Evolutionary conservation across 2,329 filamentous ascomycete species (phyloP), one percentile per base, ranked within the genome.

Genomic region (Aspergillus caelatus): DNA sequence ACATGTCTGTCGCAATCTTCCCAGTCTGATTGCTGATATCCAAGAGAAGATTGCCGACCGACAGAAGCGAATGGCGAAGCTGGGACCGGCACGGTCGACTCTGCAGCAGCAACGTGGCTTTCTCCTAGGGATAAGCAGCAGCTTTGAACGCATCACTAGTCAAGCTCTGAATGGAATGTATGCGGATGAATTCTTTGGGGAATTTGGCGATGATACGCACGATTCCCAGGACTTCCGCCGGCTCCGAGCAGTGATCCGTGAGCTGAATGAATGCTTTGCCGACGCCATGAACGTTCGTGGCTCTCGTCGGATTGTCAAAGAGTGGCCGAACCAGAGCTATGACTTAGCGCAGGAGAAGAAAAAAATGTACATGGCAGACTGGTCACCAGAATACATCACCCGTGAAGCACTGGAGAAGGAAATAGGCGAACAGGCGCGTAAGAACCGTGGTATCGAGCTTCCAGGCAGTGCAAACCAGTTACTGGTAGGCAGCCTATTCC

Each of bases 101-200:
- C 34, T 74, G 4, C 67, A 68, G 45, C 63, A 74, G 48, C 72
- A 71, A 34, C 57, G 60, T 71, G 69, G 46, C 19, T 79, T 61
- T 67, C 74, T 64, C 65, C 66, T 79, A 5, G 67, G 68, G 10
- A 75, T 82, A 21, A 77, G 78, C 55, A 73, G 73, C 23, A 69
- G 68, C 1, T 83, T 80, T 60, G 75, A 78, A 30, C 65, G 70
- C 1, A 68, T 84, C n/a, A 76, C 74, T 3, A 67, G 67, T 3
- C 71, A 79, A 28, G 79, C 78, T 0, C 60, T 82, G n/a, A 75
- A 77, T 56, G 82, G 81, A 0, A 73, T 72, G 26, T 83, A 83
- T 58, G 58, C 36, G 0, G 75, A 82, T 62, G 62, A 72, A 0
- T 83, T 82, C 63, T 83, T 83, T 50, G 75, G 77, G 4, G 60